Percentiles rank a stretch among this genome's conserved stretches.
Conservation (phyloP, 2,329 filamentous ascomycete genomes). For the Apiospora saccharicola region DNA sequence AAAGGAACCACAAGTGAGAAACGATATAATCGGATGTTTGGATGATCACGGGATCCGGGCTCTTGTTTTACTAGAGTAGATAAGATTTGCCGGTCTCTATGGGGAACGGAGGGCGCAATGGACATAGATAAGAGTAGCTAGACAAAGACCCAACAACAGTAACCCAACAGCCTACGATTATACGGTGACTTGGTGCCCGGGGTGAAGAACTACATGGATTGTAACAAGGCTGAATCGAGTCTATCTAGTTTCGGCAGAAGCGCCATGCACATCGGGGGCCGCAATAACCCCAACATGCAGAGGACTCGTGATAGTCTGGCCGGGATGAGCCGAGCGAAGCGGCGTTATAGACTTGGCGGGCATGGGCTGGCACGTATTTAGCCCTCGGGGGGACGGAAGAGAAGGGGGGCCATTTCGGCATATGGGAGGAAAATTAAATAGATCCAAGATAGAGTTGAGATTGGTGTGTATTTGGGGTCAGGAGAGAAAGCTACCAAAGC, state of each 20-base stretch:
- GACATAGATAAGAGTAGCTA: background rate
- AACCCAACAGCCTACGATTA: background rate
- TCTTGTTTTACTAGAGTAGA: constrained; percentile 12
- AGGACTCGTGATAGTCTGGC: background rate
- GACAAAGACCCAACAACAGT: background rate
- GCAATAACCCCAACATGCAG: background rate
- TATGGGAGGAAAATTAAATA: constrained; percentile 17
- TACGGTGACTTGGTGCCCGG: background rate
- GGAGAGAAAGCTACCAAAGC: background rate
- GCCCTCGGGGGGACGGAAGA: background rate
- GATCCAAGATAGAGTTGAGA: constrained; percentile 21
- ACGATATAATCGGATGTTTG: constrained; percentile 1
- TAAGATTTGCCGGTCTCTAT: constrained; percentile 11
- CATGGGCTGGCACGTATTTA: background rate
- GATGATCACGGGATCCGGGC: background rate
- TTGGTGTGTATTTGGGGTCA: background rate
- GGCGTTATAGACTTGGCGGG: constrained; percentile 6
- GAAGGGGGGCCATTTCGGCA: constrained; percentile 15
- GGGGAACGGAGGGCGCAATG: constrained; percentile 1
- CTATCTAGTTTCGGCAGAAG: background rate
- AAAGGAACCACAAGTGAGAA: constrained; percentile 9
- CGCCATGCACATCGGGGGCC: constrained; percentile 11
- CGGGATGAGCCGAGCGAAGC: constrained; percentile 15
- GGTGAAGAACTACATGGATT: background rate
- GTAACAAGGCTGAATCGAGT: background rate